A percentile compares a stretch with the other conserved stretches of the same genome.
Evolutionary conservation across 805 yeast genomes (phyloP).

Genomic region (Metschnikowia arizonensis): DNA sequence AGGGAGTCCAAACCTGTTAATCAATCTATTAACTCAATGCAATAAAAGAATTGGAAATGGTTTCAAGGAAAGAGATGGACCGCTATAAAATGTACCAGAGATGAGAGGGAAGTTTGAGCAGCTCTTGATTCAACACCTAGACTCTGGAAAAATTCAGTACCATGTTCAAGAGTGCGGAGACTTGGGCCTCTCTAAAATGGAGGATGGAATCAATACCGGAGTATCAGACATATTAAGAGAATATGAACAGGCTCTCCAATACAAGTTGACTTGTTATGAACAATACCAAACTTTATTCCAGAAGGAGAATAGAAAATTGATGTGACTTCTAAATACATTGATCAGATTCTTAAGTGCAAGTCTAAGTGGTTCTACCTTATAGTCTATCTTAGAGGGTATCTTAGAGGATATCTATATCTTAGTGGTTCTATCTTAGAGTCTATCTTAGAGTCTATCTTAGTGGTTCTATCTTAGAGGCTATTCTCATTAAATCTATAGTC

Average conservation of each 20-base stretch:
- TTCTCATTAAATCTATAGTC: too few species aligned
- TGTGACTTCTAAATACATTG: background rate
- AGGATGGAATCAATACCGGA: background rate
- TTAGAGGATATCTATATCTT: too few species aligned
- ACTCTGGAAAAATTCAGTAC: background rate
- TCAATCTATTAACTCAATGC: too few species aligned
- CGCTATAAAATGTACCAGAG: background rate
- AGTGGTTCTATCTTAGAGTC: too few species aligned
- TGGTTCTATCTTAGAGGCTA: too few species aligned
- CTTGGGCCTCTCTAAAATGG: background rate
- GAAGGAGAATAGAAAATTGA: background rate
- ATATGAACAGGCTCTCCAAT: conserved; percentile 1
- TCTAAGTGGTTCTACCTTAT: too few species aligned
- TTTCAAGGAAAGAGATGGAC: background rate
- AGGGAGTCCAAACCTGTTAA: too few species aligned
- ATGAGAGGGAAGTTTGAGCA: background rate
- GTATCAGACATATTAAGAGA: background rate
- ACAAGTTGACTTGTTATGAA: background rate
- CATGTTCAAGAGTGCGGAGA: background rate
- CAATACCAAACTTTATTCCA: background rate
- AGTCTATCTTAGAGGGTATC: too few species aligned
- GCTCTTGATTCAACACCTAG: background rate
- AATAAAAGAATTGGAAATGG: background rate
- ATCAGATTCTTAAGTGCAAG: background rate
- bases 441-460: too few species aligned